Base-by-base conservation (phyloP, 164 flowering plant species). In the Nymphaea colorata region DNA sequence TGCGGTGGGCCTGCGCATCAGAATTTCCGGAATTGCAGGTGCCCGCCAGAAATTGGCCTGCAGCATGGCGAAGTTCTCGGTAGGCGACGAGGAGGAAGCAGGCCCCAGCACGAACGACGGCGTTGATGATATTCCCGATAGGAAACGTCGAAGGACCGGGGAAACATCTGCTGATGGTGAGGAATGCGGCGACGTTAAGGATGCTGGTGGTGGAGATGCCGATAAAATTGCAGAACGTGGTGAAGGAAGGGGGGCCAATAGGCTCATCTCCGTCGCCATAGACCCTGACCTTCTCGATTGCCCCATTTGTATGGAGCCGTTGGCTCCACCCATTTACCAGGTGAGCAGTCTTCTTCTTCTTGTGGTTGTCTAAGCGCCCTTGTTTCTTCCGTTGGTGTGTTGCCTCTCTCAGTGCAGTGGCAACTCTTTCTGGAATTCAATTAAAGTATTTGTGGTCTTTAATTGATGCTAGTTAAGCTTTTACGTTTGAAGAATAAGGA, bases 211-310 rank as follows among this genome's bases (percentile, higher is more conserved):
- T 0, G 67, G 66, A 6, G 64, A 14, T 11, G 60, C 25, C 42
- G 72, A 66, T 18, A 64, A 17, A 1, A 36, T 16, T 3, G 66
- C 57, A 42, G 64, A 51, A 4, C 43, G 36, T 2, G 44, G 61
- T 7, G 3, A 16, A 44, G 61, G 6, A 5, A 61, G n/a, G 5
- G 47, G 2, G 53, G 60, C 17, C 1, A 73, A 45, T 53, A 76
- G 68, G 4, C 66, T 75, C 44, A 43, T 85, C 47, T 75, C 80
- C 0, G 76, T 85, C 2, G 79, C 72, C 45, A 77, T 76, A 25
- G 88, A 88, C 71, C 82, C 87, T 4, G 88, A 91, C 42, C 93
- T 88, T 4, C 73, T 88, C 6, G 93, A 88, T 70, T 91, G 93
- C 80, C 61, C 75, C 62, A 81, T 87, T 68, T 91, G 97, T 76